Evolutionary conservation across 345 rosid genomes (phyloP).

Genomic region (Excoecaria agallocha): DNA sequence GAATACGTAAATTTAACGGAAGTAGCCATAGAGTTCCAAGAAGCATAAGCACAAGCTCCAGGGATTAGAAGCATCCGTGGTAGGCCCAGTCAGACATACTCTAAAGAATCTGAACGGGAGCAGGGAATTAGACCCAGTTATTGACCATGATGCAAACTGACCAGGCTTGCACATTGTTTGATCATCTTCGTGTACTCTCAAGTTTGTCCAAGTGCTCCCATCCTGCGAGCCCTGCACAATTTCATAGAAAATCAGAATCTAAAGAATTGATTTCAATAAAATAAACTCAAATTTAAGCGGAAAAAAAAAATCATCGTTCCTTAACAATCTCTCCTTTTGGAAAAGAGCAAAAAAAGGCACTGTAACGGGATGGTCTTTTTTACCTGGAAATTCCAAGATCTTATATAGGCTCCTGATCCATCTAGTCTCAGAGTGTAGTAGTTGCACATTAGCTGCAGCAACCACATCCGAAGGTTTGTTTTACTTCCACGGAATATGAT

Average conservation of each 20-base stretch:
- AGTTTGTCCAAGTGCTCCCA: constrained; percentile 67
- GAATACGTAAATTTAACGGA: constrained; percentile 33
- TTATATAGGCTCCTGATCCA: constrained; percentile 71
- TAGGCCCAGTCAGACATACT: constrained; percentile 64
- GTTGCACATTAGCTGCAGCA: constrained; percentile 93
- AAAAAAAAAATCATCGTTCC: no score
- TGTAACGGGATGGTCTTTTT: not conserved
- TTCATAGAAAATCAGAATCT: not conserved
- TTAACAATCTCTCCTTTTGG: no score
- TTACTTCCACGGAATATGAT: no score
- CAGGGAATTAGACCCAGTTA: constrained; percentile 63
- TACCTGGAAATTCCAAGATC: constrained; percentile 94
- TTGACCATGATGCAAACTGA: constrained; percentile 84
- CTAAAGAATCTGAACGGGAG: constrained; percentile 81
- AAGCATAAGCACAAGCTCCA: constrained; percentile 88
- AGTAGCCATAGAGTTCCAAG: constrained; percentile 87
- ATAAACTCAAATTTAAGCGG: no score
- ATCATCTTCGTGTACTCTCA: constrained; percentile 74
- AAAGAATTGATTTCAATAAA: no score
- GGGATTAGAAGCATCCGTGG: constrained; percentile 61
- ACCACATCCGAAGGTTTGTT: not conserved
- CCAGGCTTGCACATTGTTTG: constrained; percentile 74
- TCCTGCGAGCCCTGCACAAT: constrained; percentile 69
- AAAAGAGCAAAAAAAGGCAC: not conserved
- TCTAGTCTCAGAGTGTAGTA: constrained; percentile 87